Evolutionary conservation across 2,329 filamentous ascomycete genomes (phyloP), one percentile per base, ranked within the genome.

Genomic region (Fusarium camptoceras): DNA sequence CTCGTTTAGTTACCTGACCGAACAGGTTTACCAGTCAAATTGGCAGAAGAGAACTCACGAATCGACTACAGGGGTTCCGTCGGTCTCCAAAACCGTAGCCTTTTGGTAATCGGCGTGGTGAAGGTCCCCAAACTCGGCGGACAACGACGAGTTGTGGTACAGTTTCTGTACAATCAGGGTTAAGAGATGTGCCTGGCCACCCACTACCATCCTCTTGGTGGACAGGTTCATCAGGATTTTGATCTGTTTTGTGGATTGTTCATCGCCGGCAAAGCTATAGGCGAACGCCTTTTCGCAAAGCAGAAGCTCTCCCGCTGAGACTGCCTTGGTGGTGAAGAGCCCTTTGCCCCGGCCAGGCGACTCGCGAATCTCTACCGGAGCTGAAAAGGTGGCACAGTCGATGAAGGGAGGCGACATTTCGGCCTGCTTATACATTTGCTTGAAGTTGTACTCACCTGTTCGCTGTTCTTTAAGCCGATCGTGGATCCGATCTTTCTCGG

Each of bases 261-360:
- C 9, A 20, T 44, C 24, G 4, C 34, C 50, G 1, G 27, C 18
- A 31, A 55, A 55, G 18, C 50, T 55, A 20, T 56, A 59, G 4
- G 30, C 20, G 16, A 59, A 59, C 3, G 56, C 56, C 34, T 59
- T 59, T 22, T 59, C 24, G 16, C 50, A 59, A 6, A 59, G 56
- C 11, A 59, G 30, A 37, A 56, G 50, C 4, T 56, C 50, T 7
- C 56, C 56, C 0, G 50, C 30, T 2, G 20, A 39, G 27, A 59
- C 41, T 1, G 27, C 50, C 34, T 12, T 59, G 30, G 56, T 59
- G 2, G 50, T 59, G 3, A 59, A 59, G 7, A 59, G 56, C 8
- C 49, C 49, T 55, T 59, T 56, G 0, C 56, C 56, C 3, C 41
- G 25, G 7, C 50, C 30, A 39, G 49, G 50, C 5, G 56, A 55